Base-by-base conservation (phyloP, 176 grass and related monocot species). In the Themeda triandra region DNA sequence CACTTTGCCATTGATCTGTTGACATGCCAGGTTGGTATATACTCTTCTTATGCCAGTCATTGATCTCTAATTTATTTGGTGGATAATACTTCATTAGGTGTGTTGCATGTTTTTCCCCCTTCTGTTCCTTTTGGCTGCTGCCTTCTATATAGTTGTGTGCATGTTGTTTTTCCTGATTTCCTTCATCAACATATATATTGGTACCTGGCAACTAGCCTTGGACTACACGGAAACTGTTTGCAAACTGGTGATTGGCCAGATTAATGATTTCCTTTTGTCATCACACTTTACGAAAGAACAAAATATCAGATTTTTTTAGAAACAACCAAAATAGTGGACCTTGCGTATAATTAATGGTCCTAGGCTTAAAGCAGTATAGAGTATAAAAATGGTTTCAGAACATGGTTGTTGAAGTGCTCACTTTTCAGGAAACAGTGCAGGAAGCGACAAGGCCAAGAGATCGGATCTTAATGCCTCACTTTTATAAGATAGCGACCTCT, bases 1-100 rank as follows among this genome's bases (percentile, higher is more conserved):
- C 92, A 98, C 87, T 98, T 92, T 66, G 96, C 91, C 24, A 95
- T 98, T 56, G 93, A 98, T 72, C 76, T 98, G 53, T 85, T 98
- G 58, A 98, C 93, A 69, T 95, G 91, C 36, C 91, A 98, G 96
- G 96, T 98, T 64, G 21, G 30, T 46, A 69, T 77, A 63, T 80
- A 23, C 41, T 33, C 8, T 75, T 63, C 28, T 78, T 44, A 69
- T 66, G 75, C 63, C 54, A 82, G 18, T 67, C 13, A 41, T 19
- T 29, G 7, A 5, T 27, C 25, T 28, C 12, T 80, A 76, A 1
- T 58, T 80, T 71, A 68, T 83, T 83, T 83, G 39, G 37, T 53
- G 45, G 33, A 73, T 48, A 32, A 30, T 40, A 51, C 4, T 65
- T 30, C 39, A 5, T 35, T 35, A 13, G 23, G 12, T 33, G 6